Evolutionary conservation across 2,329 filamentous ascomycete genomes (phyloP).

Genomic region (Eutypella sp.): DNA sequence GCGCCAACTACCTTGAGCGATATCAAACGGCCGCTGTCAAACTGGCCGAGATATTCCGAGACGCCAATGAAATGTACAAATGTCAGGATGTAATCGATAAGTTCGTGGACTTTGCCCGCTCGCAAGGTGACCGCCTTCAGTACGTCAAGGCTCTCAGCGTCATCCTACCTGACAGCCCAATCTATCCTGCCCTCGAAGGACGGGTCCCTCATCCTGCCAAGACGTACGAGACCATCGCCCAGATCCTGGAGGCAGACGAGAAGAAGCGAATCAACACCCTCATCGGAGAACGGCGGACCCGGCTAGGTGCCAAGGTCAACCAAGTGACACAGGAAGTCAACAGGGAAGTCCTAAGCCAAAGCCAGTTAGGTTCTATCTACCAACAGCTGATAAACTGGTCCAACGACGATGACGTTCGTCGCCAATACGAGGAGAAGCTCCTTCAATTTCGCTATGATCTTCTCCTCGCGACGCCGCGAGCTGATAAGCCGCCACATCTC

Average conservation of each 20-base stretch:
- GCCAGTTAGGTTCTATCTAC: constrained; percentile 76
- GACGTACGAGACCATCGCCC: constrained; percentile 77
- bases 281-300: constrained; percentile 81
- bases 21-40: constrained; percentile 71
- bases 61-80: constrained; percentile 59
- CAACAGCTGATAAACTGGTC: constrained; percentile 85
- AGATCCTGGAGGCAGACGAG: constrained; percentile 81
- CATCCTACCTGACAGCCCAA: constrained; percentile 71
- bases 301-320: constrained; percentile 76
- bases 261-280: constrained; percentile 84
- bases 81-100: constrained; percentile 70
- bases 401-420: constrained; percentile 75
- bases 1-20: constrained; percentile 59
- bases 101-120: constrained; percentile 68
- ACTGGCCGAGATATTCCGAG: constrained; percentile 69
- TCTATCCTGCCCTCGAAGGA: constrained; percentile 81
- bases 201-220: constrained; percentile 72
- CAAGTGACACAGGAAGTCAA: constrained; percentile 86
- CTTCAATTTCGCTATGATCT: constrained; percentile 75
- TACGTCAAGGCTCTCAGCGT: constrained; percentile 72
- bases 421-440: constrained; percentile 86
- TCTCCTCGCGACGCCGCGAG: constrained; percentile 61
- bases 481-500: constrained; percentile 65
- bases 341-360: constrained; percentile 71
- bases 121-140: constrained; percentile 66